These are phyloP conservation scores for Isatis tinctoria DNA, from an alignment of 345 rosid species.

Conservation along the genomic window DNA sequence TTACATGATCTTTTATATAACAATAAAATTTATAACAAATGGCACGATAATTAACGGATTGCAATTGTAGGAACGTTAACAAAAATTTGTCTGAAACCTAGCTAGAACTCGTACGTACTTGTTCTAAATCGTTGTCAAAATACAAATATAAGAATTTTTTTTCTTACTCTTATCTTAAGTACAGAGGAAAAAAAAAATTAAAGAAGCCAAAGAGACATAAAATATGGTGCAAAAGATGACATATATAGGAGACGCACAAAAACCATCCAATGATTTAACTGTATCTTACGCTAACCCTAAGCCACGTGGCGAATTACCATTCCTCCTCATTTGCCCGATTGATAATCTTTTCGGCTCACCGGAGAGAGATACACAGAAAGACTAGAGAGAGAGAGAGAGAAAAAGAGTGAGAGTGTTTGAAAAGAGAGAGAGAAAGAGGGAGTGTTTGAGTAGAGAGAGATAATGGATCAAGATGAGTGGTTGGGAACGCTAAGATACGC, in stretches of 20 bases:
- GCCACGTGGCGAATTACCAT: conserved; percentile 44
- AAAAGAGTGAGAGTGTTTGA: too few relatives aligned
- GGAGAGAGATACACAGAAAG: conserved; percentile 18
- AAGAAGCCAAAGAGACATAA: not conserved
- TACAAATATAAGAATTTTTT: too few relatives aligned
- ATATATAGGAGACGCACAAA: conserved; percentile 6
- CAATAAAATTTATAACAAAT: not conserved
- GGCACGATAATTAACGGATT: not conserved
- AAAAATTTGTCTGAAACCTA: not conserved
- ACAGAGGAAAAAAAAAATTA: not conserved
- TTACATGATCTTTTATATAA: not conserved
- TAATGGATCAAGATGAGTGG: conserved; percentile 30
- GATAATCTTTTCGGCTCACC: conserved; percentile 33
- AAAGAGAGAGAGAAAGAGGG: conserved; percentile 14
- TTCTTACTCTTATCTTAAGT: not conserved
- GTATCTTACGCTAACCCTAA: conserved; percentile 33
- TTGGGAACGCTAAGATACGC: conserved; percentile 29
- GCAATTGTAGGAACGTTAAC: not conserved
- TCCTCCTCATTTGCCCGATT: conserved; percentile 20
- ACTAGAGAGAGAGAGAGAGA: too few relatives aligned
- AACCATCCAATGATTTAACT: conserved; percentile 27
- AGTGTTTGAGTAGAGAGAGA: conserved; percentile 7
- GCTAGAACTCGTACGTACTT: not conserved
- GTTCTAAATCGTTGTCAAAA: not conserved
- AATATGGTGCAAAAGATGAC: conserved; percentile 19